phyloP scores from a whole-genome alignment of 2,329 filamentous ascomycete genomes.

The Didymosphaeria variabile region DNA sequence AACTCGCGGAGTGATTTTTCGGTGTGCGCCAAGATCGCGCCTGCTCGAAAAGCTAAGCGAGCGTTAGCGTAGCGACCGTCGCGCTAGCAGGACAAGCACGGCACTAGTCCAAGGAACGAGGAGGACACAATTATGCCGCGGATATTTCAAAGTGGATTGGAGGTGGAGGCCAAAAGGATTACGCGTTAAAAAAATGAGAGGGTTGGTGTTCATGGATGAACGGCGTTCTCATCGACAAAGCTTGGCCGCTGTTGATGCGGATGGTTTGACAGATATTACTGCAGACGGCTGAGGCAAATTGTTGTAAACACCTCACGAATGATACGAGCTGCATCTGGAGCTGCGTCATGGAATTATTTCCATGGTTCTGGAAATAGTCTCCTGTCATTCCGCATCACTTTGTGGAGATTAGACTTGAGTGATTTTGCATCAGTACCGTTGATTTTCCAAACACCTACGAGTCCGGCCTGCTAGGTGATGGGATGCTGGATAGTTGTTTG shows the following conservation, averaged over 20 bases:
- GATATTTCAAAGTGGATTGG: neutral
- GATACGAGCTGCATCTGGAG: neutral
- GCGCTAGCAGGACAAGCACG: conserved; percentile 1
- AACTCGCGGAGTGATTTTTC: conserved; percentile 13
- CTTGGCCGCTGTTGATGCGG: neutral
- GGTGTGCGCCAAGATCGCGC: conserved; percentile 11
- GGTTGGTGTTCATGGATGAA: neutral
- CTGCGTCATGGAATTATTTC: neutral
- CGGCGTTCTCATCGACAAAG: neutral
- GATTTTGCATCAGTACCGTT: no score
- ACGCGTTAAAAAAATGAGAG: neutral
- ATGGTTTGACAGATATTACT: neutral
- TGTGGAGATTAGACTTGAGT: no score
- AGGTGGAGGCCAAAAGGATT: neutral
- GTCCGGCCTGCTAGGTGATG: no score
- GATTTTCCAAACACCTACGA: no score
- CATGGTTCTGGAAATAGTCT: neutral
- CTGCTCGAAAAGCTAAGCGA: conserved; percentile 14
- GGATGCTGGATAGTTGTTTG: no score
- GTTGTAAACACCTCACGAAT: neutral
- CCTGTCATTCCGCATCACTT: neutral
- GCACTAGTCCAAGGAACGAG: neutral
- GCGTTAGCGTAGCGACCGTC: neutral
- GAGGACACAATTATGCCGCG: neutral
- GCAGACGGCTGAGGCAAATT: neutral